Base-by-base conservation (phyloP, 2,329 filamentous ascomycete species). In the Beauveria sp. region DNA sequence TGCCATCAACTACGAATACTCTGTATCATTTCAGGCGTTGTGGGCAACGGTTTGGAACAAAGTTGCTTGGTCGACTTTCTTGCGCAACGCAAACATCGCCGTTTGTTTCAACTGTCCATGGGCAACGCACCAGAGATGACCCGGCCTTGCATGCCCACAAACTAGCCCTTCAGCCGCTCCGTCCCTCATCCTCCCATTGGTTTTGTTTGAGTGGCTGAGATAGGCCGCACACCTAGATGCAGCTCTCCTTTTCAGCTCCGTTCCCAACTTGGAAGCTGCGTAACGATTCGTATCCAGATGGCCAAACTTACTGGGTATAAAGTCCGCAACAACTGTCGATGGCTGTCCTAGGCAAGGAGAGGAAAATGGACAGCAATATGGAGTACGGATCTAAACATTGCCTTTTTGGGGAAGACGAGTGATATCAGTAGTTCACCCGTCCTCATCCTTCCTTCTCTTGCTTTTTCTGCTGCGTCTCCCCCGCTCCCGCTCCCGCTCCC, bases 201-300 rank as follows among this genome's bases (percentile, higher is more conserved):
- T 53, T 20, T 46, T 52, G 10, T 12, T 34, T 12, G 9, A 59
- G 57, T 59, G 57, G 47, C 47, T 52, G 57, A 38, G 10, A 34
- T 43, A 42, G 49, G 24, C 47, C 22, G 38, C 47, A 53, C 46
- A 59, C 22, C 46, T 24, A 5, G 22, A 51, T 59, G 57, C 57
- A 59, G 47, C 57, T 59, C 46, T 24, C n/a, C 56, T 52, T 57
- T 52, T 59, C 57, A 59, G 57, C 57, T 59, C 24, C 24, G 14
- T 5, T 12, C 51, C 43, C 45, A 42, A 45, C 30, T 49, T n/a
- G 54, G 54, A 42, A 50, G 30, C 30, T 58, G 55, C 30, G 10
- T 12, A 34, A 34, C 30, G 10, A 34, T 12, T 34, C 30, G 30
- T 34, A 34, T 34, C 30, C 30, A 4, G 30, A 34, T 3, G 30